Base-by-base conservation (phyloP, 176 grass and related monocot species). In the Guadua angustifolia region DNA sequence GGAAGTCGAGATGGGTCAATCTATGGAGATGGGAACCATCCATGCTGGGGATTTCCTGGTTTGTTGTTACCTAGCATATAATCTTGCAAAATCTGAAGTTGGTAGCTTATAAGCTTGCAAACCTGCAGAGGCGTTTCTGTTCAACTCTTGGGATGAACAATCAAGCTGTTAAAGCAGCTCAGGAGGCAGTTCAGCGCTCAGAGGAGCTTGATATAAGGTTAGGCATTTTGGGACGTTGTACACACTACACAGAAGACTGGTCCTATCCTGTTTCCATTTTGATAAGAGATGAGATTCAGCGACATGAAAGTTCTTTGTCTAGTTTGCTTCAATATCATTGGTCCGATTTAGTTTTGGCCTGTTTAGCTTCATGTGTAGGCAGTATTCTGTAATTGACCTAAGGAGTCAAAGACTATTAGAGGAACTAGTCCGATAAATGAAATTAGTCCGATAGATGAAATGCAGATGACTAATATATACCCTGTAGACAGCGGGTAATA, bases 11-110 rank as follows among this genome's bases (percentile, higher is more conserved):
- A 97, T 97, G 94, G 94, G 94, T 55, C 89, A 93, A 75, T 94
- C 94, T 59, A 97, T 97, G 94, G 94, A 97, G 87, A 97, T 94
- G 91, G 89, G 94, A 84, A 94, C 94, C 71, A 94, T 97, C 66
- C 91, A 97, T 79, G 91, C 91, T 42, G 91, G 85, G 78, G 91
- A 94, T 92, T 97, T 94, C 81, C 84, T 97, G 87, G 94, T 97
- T 69, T 42, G 91, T 86, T 84, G 16, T 36, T 36, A 78, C 11
- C 47, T 39, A 49, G 26, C 25, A 51, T 51, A 38, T 80, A 17
- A 80, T 17, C 45, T 52, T n/a, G 18, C 18, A 39, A 52, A 50
- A 21, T 79, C 2, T 17, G 61, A 57, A 66, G 47, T 75, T 61
- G 24, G 14, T 65, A 49, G 14, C 61, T 87, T 84, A 82, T 86